Base-by-base conservation (phyloP, 2,329 filamentous ascomycete species). In the Colletotrichum liaoningense region DNA sequence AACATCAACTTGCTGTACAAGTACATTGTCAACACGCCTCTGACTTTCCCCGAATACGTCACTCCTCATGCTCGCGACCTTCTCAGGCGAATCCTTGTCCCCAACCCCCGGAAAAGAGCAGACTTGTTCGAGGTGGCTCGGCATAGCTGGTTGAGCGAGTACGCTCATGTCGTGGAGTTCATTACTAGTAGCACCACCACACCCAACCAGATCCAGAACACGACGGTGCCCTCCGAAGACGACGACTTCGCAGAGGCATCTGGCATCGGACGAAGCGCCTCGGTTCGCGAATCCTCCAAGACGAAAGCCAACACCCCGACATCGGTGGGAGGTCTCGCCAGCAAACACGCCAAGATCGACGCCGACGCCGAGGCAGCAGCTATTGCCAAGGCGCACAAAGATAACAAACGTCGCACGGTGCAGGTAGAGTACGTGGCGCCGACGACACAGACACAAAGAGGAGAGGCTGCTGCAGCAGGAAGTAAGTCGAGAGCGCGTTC, bases 1-100 rank as follows among this genome's bases (percentile, higher is more conserved):
- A 99, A 99, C 81, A 99, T 99, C 86, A 99, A 99, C 82, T 89
- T 99, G 12, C 88, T 99, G 33, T 99, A 99, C 89, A 98, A 98
- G 86, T 99, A 99, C 84, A 99, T 99, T 78, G 96, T 98, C 73
- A 97, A 95, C 68, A 99, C 97, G 1, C 95, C 96, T 46, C 90
- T 99, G 55, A 98, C 96, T 4, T 99, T 99, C 82, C 97, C 97
- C 74, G 97, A 99, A 91, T 98, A 98, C 81, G 97, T 99, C 77
- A 98, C 97, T 8, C 97, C 97, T 8, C 97, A 99, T 83, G 96
- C 97, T 26, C 91, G 97, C 79, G 97, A 99, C 83, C 89, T 99
- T 0, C 87, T 99, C 59, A 92, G 97, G 74, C 92, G 97, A 66
- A 99, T 99, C 73, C 89, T 99, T 56, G 97, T 99, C 0, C 96